Evolutionary conservation across 2,329 filamentous ascomycete species (phyloP).

Genomic region (Clonostachys byssicola): DNA sequence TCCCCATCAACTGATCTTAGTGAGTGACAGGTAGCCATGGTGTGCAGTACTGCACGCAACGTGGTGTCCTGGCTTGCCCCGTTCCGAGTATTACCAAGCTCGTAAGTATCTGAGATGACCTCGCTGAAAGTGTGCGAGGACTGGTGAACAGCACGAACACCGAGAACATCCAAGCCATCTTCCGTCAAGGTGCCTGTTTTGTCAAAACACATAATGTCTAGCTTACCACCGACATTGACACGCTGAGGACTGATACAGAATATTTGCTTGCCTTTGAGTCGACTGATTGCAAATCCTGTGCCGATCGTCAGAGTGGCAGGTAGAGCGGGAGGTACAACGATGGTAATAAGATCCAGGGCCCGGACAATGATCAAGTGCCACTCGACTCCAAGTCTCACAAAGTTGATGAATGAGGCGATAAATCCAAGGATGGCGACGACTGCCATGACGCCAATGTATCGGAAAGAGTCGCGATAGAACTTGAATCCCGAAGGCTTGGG

Average conservation of each 20-base stretch:
- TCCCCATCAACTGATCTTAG: conserved; percentile 83
- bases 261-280: conserved; percentile 84
- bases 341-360: conserved; percentile 92
- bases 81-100: conserved; percentile 45
- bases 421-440: conserved; percentile 83
- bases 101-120: conserved; percentile 61
- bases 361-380: conserved; percentile 91
- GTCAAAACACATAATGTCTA: conserved; percentile 96
- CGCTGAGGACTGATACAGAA: conserved; percentile 98
- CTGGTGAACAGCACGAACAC: conserved; percentile 72
- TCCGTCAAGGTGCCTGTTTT: conserved; percentile 98
- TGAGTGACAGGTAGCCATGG: conserved; percentile 97
- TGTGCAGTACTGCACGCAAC: conserved; percentile 68
- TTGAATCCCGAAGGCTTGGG: conserved; percentile 98
- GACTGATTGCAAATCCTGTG: conserved; percentile 86
- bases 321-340: conserved; percentile 91
- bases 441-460: conserved; percentile 97
- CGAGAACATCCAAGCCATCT: conserved; percentile 90
- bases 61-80: conserved; percentile 19
- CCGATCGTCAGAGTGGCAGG: conserved; percentile 95
- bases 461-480: conserved; percentile 96
- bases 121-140: conserved; percentile 66
- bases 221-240: conserved; percentile 92
- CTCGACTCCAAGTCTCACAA: conserved; percentile 74
- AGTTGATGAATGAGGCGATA: conserved; percentile 87